Base-by-base conservation (phyloP, 768 basidiomycete species). In the Russula vinacea region DNA sequence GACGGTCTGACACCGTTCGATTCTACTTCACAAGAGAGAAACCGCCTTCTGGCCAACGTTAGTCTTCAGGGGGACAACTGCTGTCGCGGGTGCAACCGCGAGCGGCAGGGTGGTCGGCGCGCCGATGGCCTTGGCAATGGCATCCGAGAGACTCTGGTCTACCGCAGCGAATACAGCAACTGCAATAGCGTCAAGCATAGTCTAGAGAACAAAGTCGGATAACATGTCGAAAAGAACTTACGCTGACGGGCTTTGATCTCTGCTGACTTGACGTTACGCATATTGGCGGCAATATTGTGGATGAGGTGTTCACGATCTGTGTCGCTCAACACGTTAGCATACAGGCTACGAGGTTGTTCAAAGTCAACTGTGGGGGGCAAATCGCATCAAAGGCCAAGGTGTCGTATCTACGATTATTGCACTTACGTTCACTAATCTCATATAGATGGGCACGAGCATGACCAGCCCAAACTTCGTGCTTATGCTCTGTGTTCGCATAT, bases 381-480 rank as follows among this genome's bases (percentile, higher is more conserved):
- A 40, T 59, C 33, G 17, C 5, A 52, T 66, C 32, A 39, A n/a
- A n/a, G 33, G 33, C n/a, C 56, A 29, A 57, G 54, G 7, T 9
- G 62, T 33, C 39, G 59, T 11, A 51, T 10, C 59, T 13, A 17
- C 6, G 22, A 60, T 24, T 33, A 5, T 26, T 35, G 52, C 47
- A 77, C 90, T 74, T 69, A 93, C 91, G 84, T 76, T 95, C 89
- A 32, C 85, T 89, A 72, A 96, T 79, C 73, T 87, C 87, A 72
- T 81, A 83, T 68, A 92, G 74, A 70, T 91, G 84, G 69, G 83
- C 77, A 71, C 78, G 84, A 17, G 91, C 88, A 63, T 82, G 79
- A 49, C 87, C 89, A 64, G 89, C 68, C 78, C 89, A 96, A 67
- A 78, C 78, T 78, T 94, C 93, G 75, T 96, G 92, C 62, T 76